Evolutionary conservation across 805 yeast genomes (phyloP).

Genomic region (Myxozyma vanderwaltii): DNA sequence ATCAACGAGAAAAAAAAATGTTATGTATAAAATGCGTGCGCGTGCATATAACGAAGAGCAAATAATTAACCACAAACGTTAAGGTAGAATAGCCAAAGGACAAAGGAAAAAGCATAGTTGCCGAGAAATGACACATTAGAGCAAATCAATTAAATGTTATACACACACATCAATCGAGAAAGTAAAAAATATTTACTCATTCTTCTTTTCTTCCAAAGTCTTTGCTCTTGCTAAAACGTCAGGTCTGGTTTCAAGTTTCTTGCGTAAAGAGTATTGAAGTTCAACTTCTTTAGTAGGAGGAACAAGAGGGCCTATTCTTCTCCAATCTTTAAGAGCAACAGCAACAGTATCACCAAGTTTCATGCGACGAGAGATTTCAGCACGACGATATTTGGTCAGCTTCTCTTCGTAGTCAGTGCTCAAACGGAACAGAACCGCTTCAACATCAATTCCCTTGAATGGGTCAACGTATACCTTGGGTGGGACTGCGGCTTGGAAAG

Average conservation of each 20-base stretch:
- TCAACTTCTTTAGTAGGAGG: slow-evolving; percentile 23
- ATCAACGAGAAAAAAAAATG: no score
- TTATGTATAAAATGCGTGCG: no score
- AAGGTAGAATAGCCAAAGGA: no score
- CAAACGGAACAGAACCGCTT: slow-evolving; percentile 22
- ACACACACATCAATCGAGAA: no score
- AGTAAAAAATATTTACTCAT: no score
- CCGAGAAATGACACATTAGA: no score
- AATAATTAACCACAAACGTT: no score
- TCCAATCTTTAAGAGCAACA: slow-evolving; percentile 34
- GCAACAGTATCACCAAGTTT: slow-evolving; percentile 34
- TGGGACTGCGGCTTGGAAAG: slow-evolving; percentile 3
- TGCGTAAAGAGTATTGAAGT: slow-evolving; percentile 26
- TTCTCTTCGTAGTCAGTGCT: slow-evolving; percentile 31
- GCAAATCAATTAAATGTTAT: no score
- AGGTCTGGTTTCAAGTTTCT: slow-evolving; percentile 26
- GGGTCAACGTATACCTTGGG: slow-evolving; percentile 5
- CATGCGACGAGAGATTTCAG: slow-evolving; percentile 34
- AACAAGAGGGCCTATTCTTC: slow-evolving; percentile 32
- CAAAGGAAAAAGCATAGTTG: no score
- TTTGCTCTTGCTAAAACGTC: slow-evolving; percentile 19
- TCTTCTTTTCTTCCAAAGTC: slow-evolving; percentile 8
- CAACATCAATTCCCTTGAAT: slow-evolving; percentile 20
- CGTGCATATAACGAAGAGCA: no score
- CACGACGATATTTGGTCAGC: slow-evolving; percentile 27